Conservation (phyloP, 1,284 basidiomycete species). For the Acaromyces ingoldii region DNA sequence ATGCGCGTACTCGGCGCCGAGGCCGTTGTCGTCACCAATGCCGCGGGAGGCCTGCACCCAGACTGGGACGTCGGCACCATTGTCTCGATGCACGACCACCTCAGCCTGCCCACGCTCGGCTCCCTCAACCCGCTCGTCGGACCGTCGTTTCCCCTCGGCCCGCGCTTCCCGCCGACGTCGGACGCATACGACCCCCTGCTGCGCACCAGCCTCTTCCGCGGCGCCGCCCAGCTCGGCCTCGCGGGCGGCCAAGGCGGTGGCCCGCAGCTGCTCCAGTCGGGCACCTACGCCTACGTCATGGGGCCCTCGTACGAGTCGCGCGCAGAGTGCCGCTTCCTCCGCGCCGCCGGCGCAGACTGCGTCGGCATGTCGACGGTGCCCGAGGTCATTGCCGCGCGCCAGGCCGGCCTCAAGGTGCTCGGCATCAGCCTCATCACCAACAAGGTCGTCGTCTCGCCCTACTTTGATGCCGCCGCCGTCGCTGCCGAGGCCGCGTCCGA, state of each 20-base stretch:
- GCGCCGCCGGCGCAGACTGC: slow-evolving; percentile 57
- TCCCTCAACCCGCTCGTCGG: slow-evolving; percentile 70
- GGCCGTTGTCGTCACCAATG: slow-evolving; percentile 76
- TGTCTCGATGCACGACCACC: slow-evolving; percentile 73
- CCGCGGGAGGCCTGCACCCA: slow-evolving; percentile 71
- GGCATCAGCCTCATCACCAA: slow-evolving; percentile 78
- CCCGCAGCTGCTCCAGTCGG: slow-evolving; percentile 44
- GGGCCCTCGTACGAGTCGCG: slow-evolving; percentile 72
- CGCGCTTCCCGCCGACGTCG: slow-evolving; percentile 72
- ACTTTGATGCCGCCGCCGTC: slow-evolving; percentile 69
- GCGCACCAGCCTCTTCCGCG: slow-evolving; percentile 65
- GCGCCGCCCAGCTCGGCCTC: slow-evolving; percentile 60
- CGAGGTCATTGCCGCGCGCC: slow-evolving; percentile 73
- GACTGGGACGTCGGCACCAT: slow-evolving; percentile 72
- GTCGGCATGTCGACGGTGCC: slow-evolving; percentile 88
- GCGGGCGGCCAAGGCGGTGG: too few species aligned
- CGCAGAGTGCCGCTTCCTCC: slow-evolving; percentile 29
- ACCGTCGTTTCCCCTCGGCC: slow-evolving; percentile 20
- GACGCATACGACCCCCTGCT: slow-evolving; percentile 69
- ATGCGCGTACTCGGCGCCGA: slow-evolving; percentile 70
- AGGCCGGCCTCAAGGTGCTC: slow-evolving; percentile 64
- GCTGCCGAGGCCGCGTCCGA: slow-evolving; percentile 59
- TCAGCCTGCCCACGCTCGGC: slow-evolving; percentile 68
- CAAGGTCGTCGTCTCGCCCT: slow-evolving; percentile 67
- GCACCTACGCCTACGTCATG: slow-evolving; percentile 77